Percentiles rank a stretch among this genome's conserved stretches.
Evolutionary conservation across 495 filamentous ascomycete species (phyloP).

Genomic region (Penicillium cosmopolitanum): DNA sequence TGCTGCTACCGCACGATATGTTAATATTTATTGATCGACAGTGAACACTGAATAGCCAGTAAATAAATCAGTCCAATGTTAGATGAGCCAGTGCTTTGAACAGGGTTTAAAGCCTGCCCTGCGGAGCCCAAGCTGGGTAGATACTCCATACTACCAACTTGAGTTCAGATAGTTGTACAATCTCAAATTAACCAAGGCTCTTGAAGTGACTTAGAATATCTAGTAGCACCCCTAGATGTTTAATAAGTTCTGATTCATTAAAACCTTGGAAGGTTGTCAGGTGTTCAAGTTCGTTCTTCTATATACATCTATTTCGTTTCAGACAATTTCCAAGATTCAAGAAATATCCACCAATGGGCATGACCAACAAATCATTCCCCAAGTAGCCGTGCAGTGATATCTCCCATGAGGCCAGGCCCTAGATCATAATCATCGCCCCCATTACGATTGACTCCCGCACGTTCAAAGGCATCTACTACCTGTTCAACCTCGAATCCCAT

Average conservation of each 20-base stretch:
- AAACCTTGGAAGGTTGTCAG: not conserved
- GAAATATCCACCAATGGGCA: too few relatives aligned
- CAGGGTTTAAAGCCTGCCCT: too few relatives aligned
- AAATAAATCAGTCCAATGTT: too few relatives aligned
- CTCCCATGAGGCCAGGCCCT: constrained; percentile 84
- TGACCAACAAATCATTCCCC: constrained; percentile 62
- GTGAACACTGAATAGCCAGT: too few relatives aligned
- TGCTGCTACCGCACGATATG: too few relatives aligned
- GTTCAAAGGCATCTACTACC: constrained; percentile 84
- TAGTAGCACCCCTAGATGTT: not conserved
- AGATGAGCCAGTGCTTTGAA: too few relatives aligned
- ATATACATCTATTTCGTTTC: constrained; percentile 2
- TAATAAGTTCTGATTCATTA: not conserved
- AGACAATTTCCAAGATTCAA: constrained; percentile 3
- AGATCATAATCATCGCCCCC: constrained; percentile 80
- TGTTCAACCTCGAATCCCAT: constrained; percentile 95
- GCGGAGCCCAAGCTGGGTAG: too few relatives aligned
- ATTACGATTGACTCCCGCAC: constrained; percentile 77
- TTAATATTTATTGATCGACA: too few relatives aligned
- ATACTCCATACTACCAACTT: too few relatives aligned
- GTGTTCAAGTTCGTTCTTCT: constrained; percentile 6
- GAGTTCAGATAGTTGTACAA: too few relatives aligned
- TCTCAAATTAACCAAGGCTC: too few relatives aligned
- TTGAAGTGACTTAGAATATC: not conserved
- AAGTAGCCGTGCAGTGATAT: constrained; percentile 82